phyloP scores from a whole-genome alignment of 1,139 yeast species.

The Blastobotrys capitulatus region DNA sequence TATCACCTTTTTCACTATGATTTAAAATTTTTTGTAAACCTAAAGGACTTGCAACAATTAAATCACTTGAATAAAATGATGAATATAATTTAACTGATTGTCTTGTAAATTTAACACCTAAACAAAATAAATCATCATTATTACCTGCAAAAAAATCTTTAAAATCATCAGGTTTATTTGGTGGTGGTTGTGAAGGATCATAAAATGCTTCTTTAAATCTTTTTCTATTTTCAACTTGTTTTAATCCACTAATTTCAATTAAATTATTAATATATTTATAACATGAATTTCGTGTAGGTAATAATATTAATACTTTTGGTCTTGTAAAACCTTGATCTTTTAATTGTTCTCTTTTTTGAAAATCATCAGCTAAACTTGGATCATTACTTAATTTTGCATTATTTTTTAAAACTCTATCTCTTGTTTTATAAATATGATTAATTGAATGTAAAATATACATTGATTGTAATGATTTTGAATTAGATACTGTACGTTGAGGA shows the following conservation, averaged over 20 bases:
- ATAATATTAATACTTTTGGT: constrained; percentile 75
- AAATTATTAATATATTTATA: constrained; percentile 62
- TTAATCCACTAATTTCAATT: constrained; percentile 59
- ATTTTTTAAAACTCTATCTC: constrained; percentile 75
- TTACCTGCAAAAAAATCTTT: constrained; percentile 78
- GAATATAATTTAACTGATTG: constrained; percentile 80
- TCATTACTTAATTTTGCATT: constrained; percentile 50
- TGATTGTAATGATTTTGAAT: constrained; percentile 49
- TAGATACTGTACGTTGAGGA: constrained; percentile 47
- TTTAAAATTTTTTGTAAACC: constrained; percentile 81
- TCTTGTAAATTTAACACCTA: constrained; percentile 86
- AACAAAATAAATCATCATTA: constrained; percentile 83
- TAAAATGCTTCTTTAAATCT: constrained; percentile 69
- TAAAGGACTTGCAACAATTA: constrained; percentile 86
- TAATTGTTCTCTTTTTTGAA: not conserved
- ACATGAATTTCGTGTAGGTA: constrained; percentile 83
- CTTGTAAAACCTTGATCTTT: constrained; percentile 95
- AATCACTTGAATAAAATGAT: constrained; percentile 78
- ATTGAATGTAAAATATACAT: constrained; percentile 66
- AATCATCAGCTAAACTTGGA: constrained; percentile 29
- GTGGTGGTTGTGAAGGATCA: constrained; percentile 44
- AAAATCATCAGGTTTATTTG: constrained; percentile 77
- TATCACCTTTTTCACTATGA: constrained; percentile 38
- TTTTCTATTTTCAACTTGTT: constrained; percentile 72
- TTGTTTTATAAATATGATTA: constrained; percentile 80